phyloP scores from a whole-genome alignment of 768 basidiomycete genomes.

The Tricholoma sp. region DNA sequence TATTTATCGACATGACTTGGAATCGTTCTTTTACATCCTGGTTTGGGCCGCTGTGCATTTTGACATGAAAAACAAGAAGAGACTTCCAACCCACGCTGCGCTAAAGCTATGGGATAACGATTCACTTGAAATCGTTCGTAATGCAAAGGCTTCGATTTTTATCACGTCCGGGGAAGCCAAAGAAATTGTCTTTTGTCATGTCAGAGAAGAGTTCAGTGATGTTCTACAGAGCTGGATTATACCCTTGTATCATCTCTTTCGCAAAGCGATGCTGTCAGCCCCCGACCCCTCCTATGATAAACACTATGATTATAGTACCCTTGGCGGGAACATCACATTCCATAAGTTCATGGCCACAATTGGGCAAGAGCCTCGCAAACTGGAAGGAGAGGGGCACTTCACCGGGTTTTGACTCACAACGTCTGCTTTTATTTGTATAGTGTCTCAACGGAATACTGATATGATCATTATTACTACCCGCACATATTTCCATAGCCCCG shows the following conservation, averaged over 20 bases:
- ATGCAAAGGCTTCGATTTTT: background rate
- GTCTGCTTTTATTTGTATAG: no score
- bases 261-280: background rate
- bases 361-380: no score
- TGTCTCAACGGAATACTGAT: no score
- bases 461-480: no score
- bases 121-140: background rate
- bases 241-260: constrained; percentile 4
- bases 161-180: background rate
- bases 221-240: constrained; percentile 10
- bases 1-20: constrained; percentile 2
- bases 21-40: constrained; percentile 9
- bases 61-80: background rate
- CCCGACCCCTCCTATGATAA: background rate
- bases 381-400: no score
- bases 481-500: no score
- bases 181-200: background rate
- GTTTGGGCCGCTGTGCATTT: constrained; percentile 5
- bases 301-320: background rate
- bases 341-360: no score
- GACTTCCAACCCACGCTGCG: background rate
- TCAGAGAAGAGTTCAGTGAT: background rate
- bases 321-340: background rate
- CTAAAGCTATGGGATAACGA: background rate
- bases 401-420: no score